A percentile compares a stretch with the other conserved stretches of the same genome.
phyloP scores from a whole-genome alignment of 2,329 filamentous ascomycete genomes.

The Monilinia polystroma region DNA sequence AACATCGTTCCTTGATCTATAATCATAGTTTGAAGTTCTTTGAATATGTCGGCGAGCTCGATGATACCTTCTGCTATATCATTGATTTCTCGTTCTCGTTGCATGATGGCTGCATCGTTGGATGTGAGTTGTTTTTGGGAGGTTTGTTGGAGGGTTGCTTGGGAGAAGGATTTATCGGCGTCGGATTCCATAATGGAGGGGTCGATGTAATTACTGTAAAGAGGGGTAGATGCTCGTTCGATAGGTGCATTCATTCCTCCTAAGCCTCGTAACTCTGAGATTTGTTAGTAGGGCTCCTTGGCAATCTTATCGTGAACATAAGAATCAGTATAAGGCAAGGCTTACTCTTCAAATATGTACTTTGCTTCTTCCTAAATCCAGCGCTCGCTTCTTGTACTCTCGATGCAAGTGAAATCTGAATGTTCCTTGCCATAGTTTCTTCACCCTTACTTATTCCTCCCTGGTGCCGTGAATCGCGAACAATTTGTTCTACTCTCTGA shows the following conservation, averaged over 20 bases:
- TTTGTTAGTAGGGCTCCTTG: conserved; percentile 27
- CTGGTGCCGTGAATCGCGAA: conserved; percentile 72
- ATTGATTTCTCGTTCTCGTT: conserved; percentile 94
- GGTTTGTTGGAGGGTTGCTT: conserved; percentile 81
- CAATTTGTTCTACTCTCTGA: conserved; percentile 82
- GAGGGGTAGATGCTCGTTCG: conserved; percentile 55
- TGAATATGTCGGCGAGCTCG: conserved; percentile 93
- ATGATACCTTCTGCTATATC: conserved; percentile 98
- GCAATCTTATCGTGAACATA: not conserved
- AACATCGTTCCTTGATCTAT: conserved; percentile 89
- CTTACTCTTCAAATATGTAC: conserved; percentile 89
- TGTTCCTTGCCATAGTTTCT: conserved; percentile 93
- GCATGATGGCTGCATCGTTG: conserved; percentile 81
- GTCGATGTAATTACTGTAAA: conserved; percentile 64
- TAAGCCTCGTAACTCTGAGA: conserved; percentile 69
- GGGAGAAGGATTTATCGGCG: conserved; percentile 87
- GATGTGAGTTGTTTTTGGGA: conserved; percentile 62
- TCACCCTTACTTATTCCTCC: conserved; percentile 77
- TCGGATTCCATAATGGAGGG: conserved; percentile 91
- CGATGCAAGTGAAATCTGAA: conserved; percentile 86
- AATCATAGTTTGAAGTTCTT: conserved; percentile 93
- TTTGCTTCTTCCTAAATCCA: conserved; percentile 94
- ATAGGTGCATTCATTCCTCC: conserved; percentile 58
- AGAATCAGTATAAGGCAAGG: not conserved
- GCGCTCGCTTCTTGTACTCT: conserved; percentile 91